Conservation (phyloP, 495 filamentous ascomycete genomes). For the Apiosordaria backusii region DNA sequence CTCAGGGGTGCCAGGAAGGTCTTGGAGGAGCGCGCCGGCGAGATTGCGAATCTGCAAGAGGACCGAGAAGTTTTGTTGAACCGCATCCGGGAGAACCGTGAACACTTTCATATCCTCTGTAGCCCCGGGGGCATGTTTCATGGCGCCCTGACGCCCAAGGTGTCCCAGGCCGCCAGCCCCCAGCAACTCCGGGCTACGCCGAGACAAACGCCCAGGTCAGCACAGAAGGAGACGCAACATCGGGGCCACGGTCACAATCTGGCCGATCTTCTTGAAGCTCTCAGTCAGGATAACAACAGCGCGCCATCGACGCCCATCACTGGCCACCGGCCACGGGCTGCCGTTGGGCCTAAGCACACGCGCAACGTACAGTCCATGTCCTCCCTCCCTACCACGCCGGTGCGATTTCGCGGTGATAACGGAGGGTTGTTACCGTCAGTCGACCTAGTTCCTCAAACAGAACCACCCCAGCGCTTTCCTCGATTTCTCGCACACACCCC, state of each 20-base stretch:
- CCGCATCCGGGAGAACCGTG: constrained; percentile 82
- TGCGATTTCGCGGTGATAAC: constrained; percentile 42
- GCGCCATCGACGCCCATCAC: constrained; percentile 60
- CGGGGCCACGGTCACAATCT: constrained; percentile 55
- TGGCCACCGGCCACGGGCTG: constrained; percentile 39
- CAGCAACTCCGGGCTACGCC: constrained; percentile 46
- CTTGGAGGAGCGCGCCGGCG: constrained; percentile 63
- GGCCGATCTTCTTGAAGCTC: constrained; percentile 70
- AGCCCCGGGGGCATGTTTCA: constrained; percentile 55
- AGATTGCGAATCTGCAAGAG: constrained; percentile 60
- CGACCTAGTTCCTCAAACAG: constrained; percentile 55
- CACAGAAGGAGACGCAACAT: constrained; percentile 36
- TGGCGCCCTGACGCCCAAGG: constrained; percentile 52
- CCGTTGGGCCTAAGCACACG: constrained; percentile 54
- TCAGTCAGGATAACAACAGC: constrained; percentile 69
- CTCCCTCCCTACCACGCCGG: constrained; percentile 76
- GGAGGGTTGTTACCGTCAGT: constrained; percentile 50
- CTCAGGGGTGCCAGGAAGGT: constrained; percentile 70
- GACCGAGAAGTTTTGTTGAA: constrained; percentile 72
- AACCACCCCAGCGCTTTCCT: constrained; percentile 42
- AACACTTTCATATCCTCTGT: constrained; percentile 70
- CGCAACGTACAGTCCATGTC: constrained; percentile 72
- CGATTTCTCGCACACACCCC: constrained; percentile 32
- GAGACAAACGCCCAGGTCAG: constrained; percentile 46
- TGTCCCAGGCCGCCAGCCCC: constrained; percentile 41